phyloP scores from a whole-genome alignment of 371 early-diverging fungal genomes.

The Rhizopus microsporus region DNA sequence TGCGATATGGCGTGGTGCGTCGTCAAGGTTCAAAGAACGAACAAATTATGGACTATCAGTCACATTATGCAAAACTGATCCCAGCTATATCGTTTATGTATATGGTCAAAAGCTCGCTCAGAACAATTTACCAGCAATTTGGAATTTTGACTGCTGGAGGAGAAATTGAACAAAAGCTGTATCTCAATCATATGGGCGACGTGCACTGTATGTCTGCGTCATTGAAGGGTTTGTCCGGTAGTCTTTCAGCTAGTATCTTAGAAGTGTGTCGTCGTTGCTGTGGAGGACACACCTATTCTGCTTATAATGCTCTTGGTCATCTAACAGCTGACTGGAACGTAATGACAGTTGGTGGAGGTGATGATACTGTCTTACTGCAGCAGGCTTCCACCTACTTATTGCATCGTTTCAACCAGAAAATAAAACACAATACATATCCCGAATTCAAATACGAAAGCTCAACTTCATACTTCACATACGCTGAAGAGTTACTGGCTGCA shows the following conservation, averaged over 20 bases:
- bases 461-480: constrained; percentile 21
- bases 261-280: constrained; percentile 60
- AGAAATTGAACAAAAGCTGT: constrained; percentile 40
- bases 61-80: constrained; percentile 59
- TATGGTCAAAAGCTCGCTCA: constrained; percentile 32
- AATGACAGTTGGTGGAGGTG: constrained; percentile 73
- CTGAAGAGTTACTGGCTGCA: constrained; percentile 29
- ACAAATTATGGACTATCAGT: constrained; percentile 73
- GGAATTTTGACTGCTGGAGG: constrained; percentile 39
- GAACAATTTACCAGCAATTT: constrained; percentile 35
- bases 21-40: constrained; percentile 67
- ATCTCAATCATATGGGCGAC: constrained; percentile 58
- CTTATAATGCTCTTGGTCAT: constrained; percentile 68
- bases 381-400: constrained; percentile 51
- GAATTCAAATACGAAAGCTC: constrained; percentile 41
- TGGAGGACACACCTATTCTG: constrained; percentile 65
- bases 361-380: constrained; percentile 66
- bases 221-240: constrained; percentile 54
- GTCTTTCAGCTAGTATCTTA: constrained; percentile 57
- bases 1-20: constrained; percentile 71
- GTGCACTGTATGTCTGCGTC: constrained; percentile 63
- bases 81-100: constrained; percentile 65
- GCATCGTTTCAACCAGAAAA: constrained; percentile 21
- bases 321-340: constrained; percentile 67
- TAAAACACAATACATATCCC: constrained; percentile 27